Evolutionary conservation across 2,329 filamentous ascomycete genomes (phyloP).

Genomic region (Aspergillus sp.): DNA sequence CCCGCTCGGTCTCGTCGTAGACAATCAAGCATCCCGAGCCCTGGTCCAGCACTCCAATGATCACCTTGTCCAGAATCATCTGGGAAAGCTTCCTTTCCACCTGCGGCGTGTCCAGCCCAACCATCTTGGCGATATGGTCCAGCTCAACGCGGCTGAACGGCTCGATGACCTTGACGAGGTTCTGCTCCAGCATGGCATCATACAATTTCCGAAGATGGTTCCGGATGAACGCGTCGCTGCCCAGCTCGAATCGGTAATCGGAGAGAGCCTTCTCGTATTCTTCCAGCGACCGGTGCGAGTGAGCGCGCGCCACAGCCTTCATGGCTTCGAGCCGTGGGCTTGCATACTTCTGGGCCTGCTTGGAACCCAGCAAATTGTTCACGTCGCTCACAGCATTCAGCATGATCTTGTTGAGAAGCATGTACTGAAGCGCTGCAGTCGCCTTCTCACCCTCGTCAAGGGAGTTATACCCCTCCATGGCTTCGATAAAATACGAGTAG

Average conservation of each 20-base stretch:
- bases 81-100: conserved; percentile 97
- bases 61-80: conserved; percentile 99
- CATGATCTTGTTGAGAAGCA: conserved; percentile 99
- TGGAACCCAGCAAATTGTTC: conserved; percentile 85
- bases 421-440: conserved; percentile 97
- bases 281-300: conserved; percentile 89
- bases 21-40: conserved; percentile 96
- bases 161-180: conserved; percentile 98
- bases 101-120: conserved; percentile 88
- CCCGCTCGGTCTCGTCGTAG: conserved; percentile 87
- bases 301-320: conserved; percentile 95
- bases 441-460: conserved; percentile 82
- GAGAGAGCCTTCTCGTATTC: conserved; percentile 92
- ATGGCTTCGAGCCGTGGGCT: conserved; percentile 95
- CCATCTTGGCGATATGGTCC: conserved; percentile 93
- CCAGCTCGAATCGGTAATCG: conserved; percentile 85
- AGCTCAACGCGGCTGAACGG: conserved; percentile 97
- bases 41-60: conserved; percentile 93
- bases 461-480: conserved; percentile 89
- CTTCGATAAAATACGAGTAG: conserved; percentile 98
- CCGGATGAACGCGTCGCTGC: conserved; percentile 89
- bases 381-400: conserved; percentile 94
- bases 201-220: conserved; percentile 93
- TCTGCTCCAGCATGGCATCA: conserved; percentile 98
- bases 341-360: conserved; percentile 93